A percentile compares a stretch with the other conserved stretches of the same genome.
Evolutionary conservation across 306 rosid genomes (phyloP).

Genomic region (Gastrolobium villosum): DNA sequence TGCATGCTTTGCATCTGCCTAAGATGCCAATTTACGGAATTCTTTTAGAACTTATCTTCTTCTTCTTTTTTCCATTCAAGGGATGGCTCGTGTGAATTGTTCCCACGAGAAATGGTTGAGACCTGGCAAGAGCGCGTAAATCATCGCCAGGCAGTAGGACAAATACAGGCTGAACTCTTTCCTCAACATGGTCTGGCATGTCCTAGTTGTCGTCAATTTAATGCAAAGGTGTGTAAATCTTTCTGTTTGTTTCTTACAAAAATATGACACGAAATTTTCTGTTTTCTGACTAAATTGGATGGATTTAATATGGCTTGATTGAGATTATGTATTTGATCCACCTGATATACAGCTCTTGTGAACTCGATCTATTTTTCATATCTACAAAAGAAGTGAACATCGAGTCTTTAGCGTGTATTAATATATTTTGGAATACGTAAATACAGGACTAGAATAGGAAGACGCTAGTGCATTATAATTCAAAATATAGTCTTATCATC

Average conservation of each 20-base stretch:
- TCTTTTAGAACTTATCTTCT: conserved; percentile 39
- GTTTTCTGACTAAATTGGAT: background rate
- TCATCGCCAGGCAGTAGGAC: conserved; percentile 70
- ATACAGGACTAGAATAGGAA: conserved; percentile 16
- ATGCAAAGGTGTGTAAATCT: conserved; percentile 80
- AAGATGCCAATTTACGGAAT: conserved; percentile 23
- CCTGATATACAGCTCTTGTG: conserved; percentile 15
- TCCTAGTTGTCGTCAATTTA: conserved; percentile 86
- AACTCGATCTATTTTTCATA: conserved; percentile 27
- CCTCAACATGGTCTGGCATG: conserved; percentile 57
- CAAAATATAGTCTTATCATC: background rate
- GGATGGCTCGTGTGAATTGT: conserved; percentile 77
- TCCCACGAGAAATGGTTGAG: conserved; percentile 71
- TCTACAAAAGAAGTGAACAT: conserved; percentile 41
- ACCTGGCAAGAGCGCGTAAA: conserved; percentile 76
- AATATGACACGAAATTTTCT: conserved; percentile 9
- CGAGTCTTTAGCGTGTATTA: background rate
- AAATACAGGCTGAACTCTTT: conserved; percentile 66
- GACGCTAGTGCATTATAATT: conserved; percentile 27
- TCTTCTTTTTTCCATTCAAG: conserved; percentile 53
- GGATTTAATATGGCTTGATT: conserved; percentile 14
- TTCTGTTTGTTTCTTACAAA: conserved; percentile 21
- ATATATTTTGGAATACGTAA: conserved; percentile 7
- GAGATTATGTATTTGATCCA: conserved; percentile 34
- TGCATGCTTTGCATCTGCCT: conserved; percentile 39